Conservation (phyloP, 2,329 filamentous ascomycete species). For the Trichoderma polysporum region DNA sequence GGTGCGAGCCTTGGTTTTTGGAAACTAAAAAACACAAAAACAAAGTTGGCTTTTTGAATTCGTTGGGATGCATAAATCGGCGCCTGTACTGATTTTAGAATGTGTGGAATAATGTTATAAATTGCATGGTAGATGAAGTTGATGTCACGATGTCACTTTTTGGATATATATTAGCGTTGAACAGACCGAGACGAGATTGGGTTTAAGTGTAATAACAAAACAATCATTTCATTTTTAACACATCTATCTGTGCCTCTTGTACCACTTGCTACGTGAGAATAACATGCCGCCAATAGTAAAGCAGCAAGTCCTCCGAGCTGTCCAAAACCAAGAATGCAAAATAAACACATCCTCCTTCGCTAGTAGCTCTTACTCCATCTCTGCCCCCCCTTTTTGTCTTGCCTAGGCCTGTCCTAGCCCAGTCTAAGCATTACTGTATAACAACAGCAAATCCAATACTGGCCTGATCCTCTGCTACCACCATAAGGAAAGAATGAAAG, state of each 20-base stretch:
- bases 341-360: background rate
- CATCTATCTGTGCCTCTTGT: background rate
- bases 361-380: background rate
- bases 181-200: background rate
- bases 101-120: background rate
- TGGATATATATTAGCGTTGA: background rate
- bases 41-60: background rate
- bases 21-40: constrained; percentile 39
- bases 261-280: background rate
- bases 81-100: background rate
- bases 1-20: constrained; percentile 82
- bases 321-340: background rate
- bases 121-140: background rate
- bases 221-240: background rate
- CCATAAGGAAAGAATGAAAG: background rate
- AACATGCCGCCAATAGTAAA: background rate
- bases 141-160: background rate
- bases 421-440: constrained; percentile 2
- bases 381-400: background rate
- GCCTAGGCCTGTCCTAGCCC: background rate
- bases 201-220: constrained; percentile 11
- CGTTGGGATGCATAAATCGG: background rate
- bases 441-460: background rate
- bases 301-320: background rate
- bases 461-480: no score